Base-by-base conservation (phyloP, 139 green algal genomes). In the Chlamydomonas urium region DNA sequence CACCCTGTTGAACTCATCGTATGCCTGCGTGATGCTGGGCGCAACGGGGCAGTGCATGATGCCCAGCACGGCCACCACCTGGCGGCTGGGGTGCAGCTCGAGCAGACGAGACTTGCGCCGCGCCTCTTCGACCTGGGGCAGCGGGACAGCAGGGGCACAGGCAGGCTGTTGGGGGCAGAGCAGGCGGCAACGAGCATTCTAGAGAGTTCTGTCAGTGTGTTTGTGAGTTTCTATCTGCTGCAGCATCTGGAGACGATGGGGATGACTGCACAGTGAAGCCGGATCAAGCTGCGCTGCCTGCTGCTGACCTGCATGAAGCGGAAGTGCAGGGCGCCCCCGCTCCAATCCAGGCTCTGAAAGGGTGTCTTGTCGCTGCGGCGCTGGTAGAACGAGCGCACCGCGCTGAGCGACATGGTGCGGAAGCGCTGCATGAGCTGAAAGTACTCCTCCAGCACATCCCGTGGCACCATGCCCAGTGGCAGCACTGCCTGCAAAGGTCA, bases 271-370 rank as follows among this genome's bases (percentile, higher is more conserved):
- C 45, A 56, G n/a, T n/a, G n/a, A n/a, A 56, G 45, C 45, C 17
- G 45, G 21, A 56, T 56, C 29, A 63, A 14, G 19, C 29, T n/a
- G n/a, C n/a, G n/a, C n/a, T n/a, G n/a, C n/a, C n/a, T n/a, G n/a
- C n/a, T n/a, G n/a, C n/a, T n/a, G n/a, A 88, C 88, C 68, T 85
- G 77, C 29, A 92, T 69, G 65, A 93, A 93, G 10, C 79, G 75
- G 61, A 95, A 90, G 77, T 93, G 86, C 87, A 95, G 83, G 48
- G 75, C 73, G 38, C 88, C 85, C 10, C 58, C 84, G 62, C 81
- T 87, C 88, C 87, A 93, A 36, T 90, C 86, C 50, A 94, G 77
- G 63, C 78, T 78, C n/a, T 76, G 81, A 53, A 94, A 92, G 21
- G 90, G 89, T 28, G 79, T 88, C 71, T 91, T 91, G 26, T 82